Base-by-base conservation (phyloP, 2,329 filamentous ascomycete species). In the Helotiales sp. region DNA sequence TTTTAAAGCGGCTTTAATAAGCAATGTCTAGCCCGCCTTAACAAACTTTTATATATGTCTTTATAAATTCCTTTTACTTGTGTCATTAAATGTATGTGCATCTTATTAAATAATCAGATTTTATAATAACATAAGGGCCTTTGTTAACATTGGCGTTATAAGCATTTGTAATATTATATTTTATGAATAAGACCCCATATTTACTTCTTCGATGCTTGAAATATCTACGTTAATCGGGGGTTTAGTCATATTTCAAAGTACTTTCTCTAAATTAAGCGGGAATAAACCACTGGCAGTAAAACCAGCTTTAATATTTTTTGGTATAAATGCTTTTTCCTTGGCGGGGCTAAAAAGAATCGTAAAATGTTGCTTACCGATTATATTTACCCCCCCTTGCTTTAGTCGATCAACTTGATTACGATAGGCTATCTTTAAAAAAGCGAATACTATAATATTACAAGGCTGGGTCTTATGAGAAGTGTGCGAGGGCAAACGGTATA, bases 241-340 rank as follows among this genome's bases (percentile, higher is more conserved):
- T n/a, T n/a, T n/a, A n/a, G n/a, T n/a, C n/a, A n/a, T n/a, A n/a
- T n/a, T n/a, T n/a, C n/a, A n/a, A n/a, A n/a, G n/a, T n/a, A n/a
- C n/a, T n/a, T n/a, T n/a, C n/a, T n/a, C n/a, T 47, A 54, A 50
- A 47, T 70, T 70, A 32, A 66, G 47, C 24, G 63, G 66, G 54
- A 68, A 68, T 49, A 70, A 65, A 52, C 63, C 55, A 62, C 37
- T 40, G 0, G 63, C 74, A 59, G 72, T 67, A 67, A 52, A 78
- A 2, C 66, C 74, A 28, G 74, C 58, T 13, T 47, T 68, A 59
- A 78, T 78, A 63, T 78, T 79, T 67, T 67, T 75, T 50, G 61
- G 61, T 26, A 30, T 67, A 34, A 69, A 63, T 52, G 54, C 64
- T 52, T 64, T 37, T 71, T 45, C 60, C 66, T n/a, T 71, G 62